These are phyloP conservation scores for Fermentozyma sake DNA, from an alignment of 1,139 yeast genomes.

Conservation along the genomic window DNA sequence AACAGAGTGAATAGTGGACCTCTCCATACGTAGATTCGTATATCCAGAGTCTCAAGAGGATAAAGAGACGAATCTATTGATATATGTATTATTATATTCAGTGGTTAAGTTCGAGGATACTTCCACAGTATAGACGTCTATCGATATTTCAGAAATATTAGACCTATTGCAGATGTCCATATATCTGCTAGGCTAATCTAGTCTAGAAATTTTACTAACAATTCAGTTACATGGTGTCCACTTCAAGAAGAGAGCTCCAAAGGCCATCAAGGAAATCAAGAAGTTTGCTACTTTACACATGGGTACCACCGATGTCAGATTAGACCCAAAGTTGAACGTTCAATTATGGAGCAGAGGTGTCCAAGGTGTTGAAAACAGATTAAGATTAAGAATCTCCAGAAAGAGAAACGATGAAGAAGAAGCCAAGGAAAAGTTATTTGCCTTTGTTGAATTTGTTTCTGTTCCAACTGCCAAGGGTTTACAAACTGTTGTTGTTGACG, in stretches of 20 bases:
- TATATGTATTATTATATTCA: too few species aligned
- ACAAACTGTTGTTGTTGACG: conserved; percentile 95
- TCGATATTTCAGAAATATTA: too few species aligned
- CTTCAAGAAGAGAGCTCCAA: conserved; percentile 99
- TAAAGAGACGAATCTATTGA: too few species aligned
- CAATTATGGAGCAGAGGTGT: conserved; percentile 99
- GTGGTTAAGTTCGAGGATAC: too few species aligned
- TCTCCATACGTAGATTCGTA: too few species aligned
- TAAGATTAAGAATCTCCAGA: conserved; percentile 99
- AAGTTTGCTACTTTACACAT: conserved; percentile 98
- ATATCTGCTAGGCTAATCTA: too few species aligned
- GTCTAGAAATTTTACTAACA: conserved; percentile 36
- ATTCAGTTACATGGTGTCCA: conserved; percentile 89
- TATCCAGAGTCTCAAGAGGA: too few species aligned
- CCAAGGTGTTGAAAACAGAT: conserved; percentile 97
- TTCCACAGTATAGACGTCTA: too few species aligned
- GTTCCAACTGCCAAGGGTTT: conserved; percentile 97
- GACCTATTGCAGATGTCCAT: too few species aligned
- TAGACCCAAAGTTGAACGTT: conserved; percentile 98
- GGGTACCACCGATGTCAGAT: conserved; percentile 99
- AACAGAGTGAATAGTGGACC: background rate
- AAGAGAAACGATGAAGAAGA: conserved; percentile 99
- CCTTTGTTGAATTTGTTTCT: conserved; percentile 95
- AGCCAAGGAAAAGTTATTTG: conserved; percentile 97
- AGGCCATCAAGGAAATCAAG: conserved; percentile 98